Evolutionary conservation across 2,329 filamentous ascomycete species (phyloP).

Genomic region (Metarhizium album): DNA sequence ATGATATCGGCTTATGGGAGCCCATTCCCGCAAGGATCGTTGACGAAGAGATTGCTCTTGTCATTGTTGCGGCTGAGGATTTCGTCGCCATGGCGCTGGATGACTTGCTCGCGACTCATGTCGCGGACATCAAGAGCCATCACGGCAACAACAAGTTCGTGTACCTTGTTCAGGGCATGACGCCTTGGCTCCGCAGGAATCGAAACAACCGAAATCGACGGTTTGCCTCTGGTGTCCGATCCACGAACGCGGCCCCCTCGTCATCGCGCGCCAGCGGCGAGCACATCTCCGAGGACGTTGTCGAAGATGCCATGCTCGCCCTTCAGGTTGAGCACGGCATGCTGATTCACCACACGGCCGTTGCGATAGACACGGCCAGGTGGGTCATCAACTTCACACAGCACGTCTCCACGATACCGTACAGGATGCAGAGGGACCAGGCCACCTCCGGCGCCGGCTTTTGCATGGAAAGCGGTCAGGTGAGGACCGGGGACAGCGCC

Average conservation of each 20-base stretch:
- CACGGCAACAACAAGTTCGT: constrained; percentile 47
- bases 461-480: constrained; percentile 71
- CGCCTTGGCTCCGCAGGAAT: constrained; percentile 57
- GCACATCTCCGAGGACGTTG: constrained; percentile 53
- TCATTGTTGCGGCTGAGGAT: constrained; percentile 50
- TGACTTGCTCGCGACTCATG: constrained; percentile 46
- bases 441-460: constrained; percentile 49
- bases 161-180: constrained; percentile 63
- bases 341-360: constrained; percentile 58
- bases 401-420: constrained; percentile 67
- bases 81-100: constrained; percentile 51
- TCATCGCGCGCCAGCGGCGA: constrained; percentile 25
- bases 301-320: constrained; percentile 61
- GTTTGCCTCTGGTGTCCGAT: constrained; percentile 54
- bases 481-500: constrained; percentile 55
- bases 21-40: constrained; percentile 42
- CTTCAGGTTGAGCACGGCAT: constrained; percentile 58
- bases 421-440: constrained; percentile 45
- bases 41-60: constrained; percentile 51
- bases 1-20: constrained; percentile 52
- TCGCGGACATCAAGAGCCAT: constrained; percentile 40
- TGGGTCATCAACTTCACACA: constrained; percentile 68
- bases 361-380: constrained; percentile 53
- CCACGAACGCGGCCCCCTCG: constrained; percentile 19
- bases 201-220: constrained; percentile 55